Evolutionary conservation across 2,329 filamentous ascomycete genomes (phyloP).

Genomic region (Raffaelea albimanens): DNA sequence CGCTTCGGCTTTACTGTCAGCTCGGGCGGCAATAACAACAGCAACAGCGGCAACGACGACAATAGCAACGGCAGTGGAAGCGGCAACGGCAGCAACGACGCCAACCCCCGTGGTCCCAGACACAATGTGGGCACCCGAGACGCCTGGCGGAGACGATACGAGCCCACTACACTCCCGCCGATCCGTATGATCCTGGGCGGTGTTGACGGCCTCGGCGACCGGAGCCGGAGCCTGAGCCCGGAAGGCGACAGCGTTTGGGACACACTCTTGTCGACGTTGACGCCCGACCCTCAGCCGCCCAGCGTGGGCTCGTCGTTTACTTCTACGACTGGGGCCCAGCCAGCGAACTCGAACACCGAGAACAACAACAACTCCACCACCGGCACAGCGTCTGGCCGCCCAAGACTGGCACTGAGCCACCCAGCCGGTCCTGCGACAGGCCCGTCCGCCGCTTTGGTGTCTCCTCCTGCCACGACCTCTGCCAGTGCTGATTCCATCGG

Average conservation of each 20-base stretch:
- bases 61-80: not conserved
- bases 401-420: not conserved
- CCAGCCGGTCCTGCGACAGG: not conserved
- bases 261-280: conserved; percentile 68
- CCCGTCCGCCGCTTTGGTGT: not conserved
- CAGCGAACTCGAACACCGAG: conserved; percentile 18
- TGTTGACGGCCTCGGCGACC: conserved; percentile 72
- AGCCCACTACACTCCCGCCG: conserved; percentile 4
- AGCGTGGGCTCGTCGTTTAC: conserved; percentile 77
- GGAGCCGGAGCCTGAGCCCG: conserved; percentile 71
- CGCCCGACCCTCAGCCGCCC: conserved; percentile 71
- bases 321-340: conserved; percentile 51
- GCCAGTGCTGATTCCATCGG: not conserved
- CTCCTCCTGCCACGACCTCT: not conserved
- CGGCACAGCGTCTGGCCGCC: not conserved
- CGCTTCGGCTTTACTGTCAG: no score
- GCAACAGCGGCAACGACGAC: not conserved
- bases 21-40: no score
- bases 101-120: not conserved
- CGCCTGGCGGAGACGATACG: not conserved
- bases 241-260: conserved; percentile 64
- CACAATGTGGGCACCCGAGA: no score
- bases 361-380: not conserved
- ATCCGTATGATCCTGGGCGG: not conserved
- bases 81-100: not conserved